Evolutionary conservation across 176 grass and related monocot genomes (phyloP).

Genomic region (Cymbopogon citratus): DNA sequence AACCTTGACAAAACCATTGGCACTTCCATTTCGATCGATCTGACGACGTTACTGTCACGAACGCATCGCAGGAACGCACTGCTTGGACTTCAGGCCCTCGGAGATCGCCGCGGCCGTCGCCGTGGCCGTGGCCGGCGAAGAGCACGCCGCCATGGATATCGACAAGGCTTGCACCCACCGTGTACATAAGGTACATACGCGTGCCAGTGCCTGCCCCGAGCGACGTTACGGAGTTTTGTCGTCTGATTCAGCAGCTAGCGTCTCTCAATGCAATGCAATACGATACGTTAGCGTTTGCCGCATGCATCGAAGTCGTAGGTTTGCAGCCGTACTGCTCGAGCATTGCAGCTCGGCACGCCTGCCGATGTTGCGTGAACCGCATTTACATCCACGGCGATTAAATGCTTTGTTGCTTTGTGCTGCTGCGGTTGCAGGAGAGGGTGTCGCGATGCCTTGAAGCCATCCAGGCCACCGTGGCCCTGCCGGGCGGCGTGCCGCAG

Average conservation of each 20-base stretch:
- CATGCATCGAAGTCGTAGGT: conserved; percentile 11
- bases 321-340: conserved; percentile 2
- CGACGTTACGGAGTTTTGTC: neutral
- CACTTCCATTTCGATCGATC: neutral
- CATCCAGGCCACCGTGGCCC: conserved; percentile 40
- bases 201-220: neutral
- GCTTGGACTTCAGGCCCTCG: conserved; percentile 64
- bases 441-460: conserved; percentile 54
- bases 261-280: neutral
- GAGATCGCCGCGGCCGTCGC: conserved; percentile 75
- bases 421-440: conserved; percentile 47
- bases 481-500: neutral
- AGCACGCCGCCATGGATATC: conserved; percentile 28
- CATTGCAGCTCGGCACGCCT: neutral
- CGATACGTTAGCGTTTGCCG: neutral
- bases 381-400: conserved; percentile 3
- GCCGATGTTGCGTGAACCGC: conserved; percentile 19
- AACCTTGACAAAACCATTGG: too few relatives aligned
- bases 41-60: neutral
- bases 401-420: conserved; percentile 5
- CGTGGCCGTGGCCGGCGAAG: conserved; percentile 41
- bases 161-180: conserved; percentile 40
- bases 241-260: neutral
- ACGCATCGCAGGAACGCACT: conserved; percentile 48
- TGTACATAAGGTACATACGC: conserved; percentile 67